Conservation (phyloP, 768 basidiomycete genomes). For the Trametes maxima region DNA sequence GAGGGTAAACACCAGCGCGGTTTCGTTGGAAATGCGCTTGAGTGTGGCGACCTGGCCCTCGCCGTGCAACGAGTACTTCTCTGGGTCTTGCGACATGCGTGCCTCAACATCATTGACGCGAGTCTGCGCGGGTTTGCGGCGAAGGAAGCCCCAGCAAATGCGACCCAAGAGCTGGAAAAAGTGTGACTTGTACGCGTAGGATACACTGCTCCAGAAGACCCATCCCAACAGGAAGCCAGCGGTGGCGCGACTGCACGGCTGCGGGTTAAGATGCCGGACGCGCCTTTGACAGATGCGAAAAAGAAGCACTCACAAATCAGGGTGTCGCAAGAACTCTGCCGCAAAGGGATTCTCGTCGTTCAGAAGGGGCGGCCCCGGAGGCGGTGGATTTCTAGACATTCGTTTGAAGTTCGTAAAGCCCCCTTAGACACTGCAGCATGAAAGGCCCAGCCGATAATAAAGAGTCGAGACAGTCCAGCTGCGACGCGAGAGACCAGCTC, state of each 20-base stretch:
- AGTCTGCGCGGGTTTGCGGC: background rate
- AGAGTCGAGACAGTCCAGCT: conserved; percentile 26
- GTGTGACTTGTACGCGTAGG: conserved; percentile 19
- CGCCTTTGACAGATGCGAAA: background rate
- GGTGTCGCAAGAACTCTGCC: conserved; percentile 35
- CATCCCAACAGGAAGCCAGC: conserved; percentile 45
- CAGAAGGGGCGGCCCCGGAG: background rate
- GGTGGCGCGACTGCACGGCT: conserved; percentile 36
- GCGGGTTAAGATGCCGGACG: background rate
- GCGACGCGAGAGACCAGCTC: conserved; percentile 32
- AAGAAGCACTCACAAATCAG: conserved; percentile 35
- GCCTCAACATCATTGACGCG: conserved; percentile 9
- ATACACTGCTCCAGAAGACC: conserved; percentile 40
- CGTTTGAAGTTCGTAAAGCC: background rate
- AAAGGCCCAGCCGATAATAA: conserved; percentile 4
- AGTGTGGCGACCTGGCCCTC: conserved; percentile 9
- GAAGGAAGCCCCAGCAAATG: conserved; percentile 14
- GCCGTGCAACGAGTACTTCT: conserved; percentile 9
- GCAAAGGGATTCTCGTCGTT: conserved; percentile 21
- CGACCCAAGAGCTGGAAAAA: conserved; percentile 13
- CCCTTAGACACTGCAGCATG: conserved; percentile 5
- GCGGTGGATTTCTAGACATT: conserved; percentile 12
- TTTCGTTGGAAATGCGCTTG: conserved; percentile 23
- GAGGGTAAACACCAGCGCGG: conserved; percentile 30
- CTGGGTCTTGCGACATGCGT: background rate